Evolutionary conservation across 345 rosid genomes (phyloP).

Genomic region (Citrus trifoliata): DNA sequence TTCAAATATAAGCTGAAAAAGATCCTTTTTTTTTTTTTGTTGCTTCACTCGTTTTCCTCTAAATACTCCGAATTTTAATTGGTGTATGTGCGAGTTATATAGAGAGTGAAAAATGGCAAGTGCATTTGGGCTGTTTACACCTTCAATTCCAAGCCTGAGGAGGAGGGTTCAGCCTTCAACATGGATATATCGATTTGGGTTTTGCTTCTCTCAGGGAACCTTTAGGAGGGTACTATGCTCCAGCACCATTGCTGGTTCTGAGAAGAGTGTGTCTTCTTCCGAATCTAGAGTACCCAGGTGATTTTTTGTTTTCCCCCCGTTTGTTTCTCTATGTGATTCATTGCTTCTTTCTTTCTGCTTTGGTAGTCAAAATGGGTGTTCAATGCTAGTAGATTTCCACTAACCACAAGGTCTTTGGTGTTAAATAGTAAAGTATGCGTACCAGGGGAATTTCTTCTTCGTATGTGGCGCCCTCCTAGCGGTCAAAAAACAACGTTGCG

Average conservation of each 20-base stretch:
- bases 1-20: slow-evolving; percentile 18
- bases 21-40: not conserved
- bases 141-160: slow-evolving; percentile 54
- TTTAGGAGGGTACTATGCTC: slow-evolving; percentile 57
- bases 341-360: not conserved
- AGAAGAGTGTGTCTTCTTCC: slow-evolving; percentile 43
- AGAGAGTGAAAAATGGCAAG: slow-evolving; percentile 57
- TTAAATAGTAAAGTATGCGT: too few relatives aligned
- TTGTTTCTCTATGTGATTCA: slow-evolving; percentile 1
- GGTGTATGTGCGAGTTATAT: not conserved
- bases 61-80: not conserved
- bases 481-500: too few relatives aligned
- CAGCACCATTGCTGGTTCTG: slow-evolving; percentile 43
- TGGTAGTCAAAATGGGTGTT: slow-evolving; percentile 3
- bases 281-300: slow-evolving; percentile 59
- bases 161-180: slow-evolving; percentile 43
- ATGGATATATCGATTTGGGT: slow-evolving; percentile 66
- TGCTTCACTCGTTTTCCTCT: slow-evolving; percentile 10
- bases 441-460: too few relatives aligned
- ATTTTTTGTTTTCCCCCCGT: slow-evolving; percentile 5
- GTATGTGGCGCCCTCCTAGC: too few relatives aligned
- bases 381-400: slow-evolving; percentile 39
- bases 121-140: slow-evolving; percentile 65
- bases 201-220: slow-evolving; percentile 34
- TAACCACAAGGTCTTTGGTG: slow-evolving; percentile 51